Evolutionary conservation across 306 rosid genomes (phyloP), one percentile per base, ranked within the genome.

Genomic region (Quercus berberidifolia): DNA sequence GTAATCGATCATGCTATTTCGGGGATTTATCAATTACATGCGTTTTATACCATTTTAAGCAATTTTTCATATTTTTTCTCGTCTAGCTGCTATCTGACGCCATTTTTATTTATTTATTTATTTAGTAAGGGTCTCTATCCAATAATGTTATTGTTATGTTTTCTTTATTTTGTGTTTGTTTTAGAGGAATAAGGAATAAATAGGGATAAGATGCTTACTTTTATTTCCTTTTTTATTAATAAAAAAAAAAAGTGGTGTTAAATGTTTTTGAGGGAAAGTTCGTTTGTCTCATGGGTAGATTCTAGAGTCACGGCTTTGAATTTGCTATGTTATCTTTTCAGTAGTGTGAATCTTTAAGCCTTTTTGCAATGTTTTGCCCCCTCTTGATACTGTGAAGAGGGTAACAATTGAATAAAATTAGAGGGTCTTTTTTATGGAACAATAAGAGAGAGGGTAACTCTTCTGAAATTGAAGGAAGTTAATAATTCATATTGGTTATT

Each of bases 31-130:
- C 9, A 31, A 23, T 63, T 15, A 18, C 17, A 77, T 62, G 70
- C 25, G 18, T 51, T 25, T 15, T 73, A 49, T 85, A 21, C 64
- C 71, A 23, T 54, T 43, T 60, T 1, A 78, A 76, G 77, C 35
- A 58, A 23, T 4, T 6, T 52, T 5, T 41, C 46, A 41, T 41
- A 12, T 63, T 41, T 49, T 12, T 33, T 33, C 4, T 31, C 20
- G 5, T 31, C 1, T 73, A 41, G 28, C 41, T 15, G 55, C n/a
- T 55, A 1, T 25, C 14, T 54, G 6, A 33, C 31, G 23, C 72
- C 43, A 17, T 71, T 17, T 38, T 7, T 33, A 28, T 28, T 31
- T 30, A 25, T 25, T 25, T 25, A 25, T 33, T 33, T 33, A 1
- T 7, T n/a, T 20, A 26, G 15, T 49, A 11, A 2, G 15, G 28